These are phyloP conservation scores for Daucus carota DNA, from an alignment of 129 eudicot species.

Conservation along the genomic window DH1_v3.0 NC_030387.2:6407001-6407500, in stretches of 20 bases:
- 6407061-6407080: slow-evolving; percentile 25
- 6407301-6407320: slow-evolving; percentile 87
- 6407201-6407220: neutral
- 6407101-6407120: neutral
- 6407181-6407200: neutral
- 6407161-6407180: neutral
- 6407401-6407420: no score
- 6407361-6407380: neutral
- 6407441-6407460: no score
- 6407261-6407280: slow-evolving; percentile 26
- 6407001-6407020: slow-evolving; percentile 82
- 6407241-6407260: neutral
- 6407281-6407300: slow-evolving; percentile 98
- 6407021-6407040: slow-evolving; percentile 86
- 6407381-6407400: no score
- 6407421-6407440: no score
- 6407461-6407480: no score
- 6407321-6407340: slow-evolving; percentile 90
- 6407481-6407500: no score
- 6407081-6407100: neutral
- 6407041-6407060: slow-evolving; percentile 99
- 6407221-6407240: neutral
- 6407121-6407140: neutral
- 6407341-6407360: slow-evolving; percentile 66
- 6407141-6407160: neutral